These are phyloP conservation scores for Paxillus ammoniavirescens DNA, from an alignment of 768 basidiomycete species.

Conservation along the genomic window DNA sequence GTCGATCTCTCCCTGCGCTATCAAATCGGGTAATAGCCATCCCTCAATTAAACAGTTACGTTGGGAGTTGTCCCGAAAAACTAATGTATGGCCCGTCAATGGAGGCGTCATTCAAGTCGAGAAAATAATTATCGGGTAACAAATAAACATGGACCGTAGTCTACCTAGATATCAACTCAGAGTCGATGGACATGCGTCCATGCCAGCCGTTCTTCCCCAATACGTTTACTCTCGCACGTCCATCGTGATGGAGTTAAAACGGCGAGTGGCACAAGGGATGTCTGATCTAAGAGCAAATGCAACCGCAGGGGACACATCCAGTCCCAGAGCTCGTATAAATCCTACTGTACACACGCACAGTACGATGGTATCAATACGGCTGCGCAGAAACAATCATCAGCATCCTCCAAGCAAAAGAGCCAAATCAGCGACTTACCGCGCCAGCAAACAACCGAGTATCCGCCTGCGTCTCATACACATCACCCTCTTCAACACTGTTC, in stretches of 20 bases:
- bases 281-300: background rate
- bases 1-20: too few species aligned
- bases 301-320: background rate
- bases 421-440: conserved; percentile 36
- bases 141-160: conserved; percentile 9
- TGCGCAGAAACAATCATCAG: background rate
- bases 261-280: conserved; percentile 9
- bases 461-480: conserved; percentile 46
- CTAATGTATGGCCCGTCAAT: too few species aligned
- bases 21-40: too few species aligned
- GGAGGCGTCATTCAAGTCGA: background rate
- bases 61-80: too few species aligned
- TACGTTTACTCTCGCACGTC: conserved; percentile 5
- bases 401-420: background rate
- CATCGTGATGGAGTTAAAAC: background rate
- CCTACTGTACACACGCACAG: too few species aligned
- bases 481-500: conserved; percentile 35
- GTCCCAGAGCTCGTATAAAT: background rate
- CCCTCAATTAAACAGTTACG: too few species aligned
- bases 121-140: conserved; percentile 3
- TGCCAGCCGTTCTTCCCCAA: conserved; percentile 9
- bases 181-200: background rate
- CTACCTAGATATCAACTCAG: conserved; percentile 1
- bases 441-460: conserved; percentile 42
- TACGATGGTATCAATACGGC: background rate